phyloP scores from a whole-genome alignment of 306 rosid species.

The Vicia villosa region DNA sequence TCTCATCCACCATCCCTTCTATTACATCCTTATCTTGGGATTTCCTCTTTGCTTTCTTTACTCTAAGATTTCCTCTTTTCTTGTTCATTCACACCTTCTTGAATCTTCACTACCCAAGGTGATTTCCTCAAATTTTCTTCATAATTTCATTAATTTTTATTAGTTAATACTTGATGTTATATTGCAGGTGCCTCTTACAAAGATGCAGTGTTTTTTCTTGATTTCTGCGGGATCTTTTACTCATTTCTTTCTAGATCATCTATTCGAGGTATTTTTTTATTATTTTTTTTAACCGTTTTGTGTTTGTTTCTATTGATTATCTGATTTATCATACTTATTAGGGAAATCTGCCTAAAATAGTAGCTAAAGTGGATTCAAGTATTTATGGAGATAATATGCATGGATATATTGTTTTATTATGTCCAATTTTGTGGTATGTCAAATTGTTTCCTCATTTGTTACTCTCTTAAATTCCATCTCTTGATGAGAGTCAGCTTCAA shows the following conservation, averaged over 20 bases:
- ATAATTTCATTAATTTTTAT: neutral
- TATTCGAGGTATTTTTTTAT: conserved; percentile 70
- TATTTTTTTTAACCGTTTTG: neutral
- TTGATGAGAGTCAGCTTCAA: neutral
- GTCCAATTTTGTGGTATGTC: neutral
- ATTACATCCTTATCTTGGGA: conserved; percentile 63
- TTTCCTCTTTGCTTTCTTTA: conserved; percentile 69
- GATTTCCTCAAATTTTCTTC: neutral
- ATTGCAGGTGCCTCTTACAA: conserved; percentile 66
- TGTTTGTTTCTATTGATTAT: neutral
- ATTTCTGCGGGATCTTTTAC: conserved; percentile 83
- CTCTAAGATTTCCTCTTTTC: conserved; percentile 59
- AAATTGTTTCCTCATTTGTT: neutral
- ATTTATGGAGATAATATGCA: neutral
- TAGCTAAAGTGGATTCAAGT: neutral
- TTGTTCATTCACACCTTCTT: conserved; percentile 55
- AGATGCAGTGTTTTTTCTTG: conserved; percentile 71
- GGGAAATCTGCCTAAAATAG: neutral
- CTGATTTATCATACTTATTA: neutral
- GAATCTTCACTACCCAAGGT: conserved; percentile 70
- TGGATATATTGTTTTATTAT: neutral
- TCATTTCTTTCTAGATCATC: conserved; percentile 84
- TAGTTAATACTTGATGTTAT: neutral
- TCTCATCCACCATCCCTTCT: conserved; percentile 69
- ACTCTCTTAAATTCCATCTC: neutral